Base-by-base conservation (phyloP, 176 grass and related monocot species). In the Poa pratensis region DNA sequence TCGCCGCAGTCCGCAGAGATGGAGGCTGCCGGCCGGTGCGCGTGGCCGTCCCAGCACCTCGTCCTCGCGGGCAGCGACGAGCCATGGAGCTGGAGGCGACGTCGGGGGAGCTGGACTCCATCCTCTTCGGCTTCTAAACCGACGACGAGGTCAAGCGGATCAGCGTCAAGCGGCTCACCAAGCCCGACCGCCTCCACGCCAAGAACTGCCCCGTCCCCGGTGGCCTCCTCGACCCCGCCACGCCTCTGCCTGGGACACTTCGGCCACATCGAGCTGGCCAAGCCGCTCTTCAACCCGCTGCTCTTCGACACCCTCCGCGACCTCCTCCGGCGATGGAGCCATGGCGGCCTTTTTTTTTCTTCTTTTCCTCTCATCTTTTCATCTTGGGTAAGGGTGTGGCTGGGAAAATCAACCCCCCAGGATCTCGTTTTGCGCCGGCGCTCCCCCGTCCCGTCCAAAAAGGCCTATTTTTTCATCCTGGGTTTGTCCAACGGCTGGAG, bases 261-360 rank as follows among this genome's bases (percentile, higher is more conserved):
- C 63, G 96, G 96, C 82, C 93, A 95, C 74, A 95, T 98, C 65
- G 93, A 98, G 75, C 80, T 98, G 72, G 81, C 87, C 63, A 92
- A 84, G 79, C 60, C 61, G n/a, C 48, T 98, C 78, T 95, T 88
- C 81, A 95, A 95, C 71, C 96, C 96, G 49, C 88, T 98, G 73
- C 68, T 98, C 9, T 98, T 98, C 15, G 71, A 74, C 71, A 74
- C 71, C 14, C 71, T 80, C 63, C 7, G 69, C 90, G 42, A 59
- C 71, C 85, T 98, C 77, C 96, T 98, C 71, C 80, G 85, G n/a
- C n/a, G n/a, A n/a, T n/a, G n/a, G n/a, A n/a, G n/a, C n/a, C n/a
- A n/a, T n/a, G n/a, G n/a, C n/a, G n/a, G n/a, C n/a, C n/a, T n/a
- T n/a, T 32, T 32, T 32, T 32, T 32, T 32, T 32, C 3, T 32